These are phyloP conservation scores for Lentinula guzmanii DNA, from an alignment of 768 basidiomycete genomes.

Conservation along the genomic window DNA sequence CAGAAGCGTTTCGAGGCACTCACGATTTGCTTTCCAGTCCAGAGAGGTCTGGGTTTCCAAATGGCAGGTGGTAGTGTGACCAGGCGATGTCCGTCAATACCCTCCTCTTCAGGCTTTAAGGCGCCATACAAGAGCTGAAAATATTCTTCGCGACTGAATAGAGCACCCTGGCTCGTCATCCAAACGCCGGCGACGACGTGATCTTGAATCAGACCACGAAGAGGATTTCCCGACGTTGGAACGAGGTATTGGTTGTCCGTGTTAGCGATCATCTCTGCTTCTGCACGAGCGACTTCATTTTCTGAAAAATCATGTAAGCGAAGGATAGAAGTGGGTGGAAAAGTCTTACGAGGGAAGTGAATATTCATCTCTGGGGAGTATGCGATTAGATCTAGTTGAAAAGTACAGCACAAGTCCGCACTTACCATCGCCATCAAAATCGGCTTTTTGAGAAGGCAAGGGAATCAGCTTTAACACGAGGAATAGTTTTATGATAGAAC, in stretches of 20 bases:
- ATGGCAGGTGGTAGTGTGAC: slow-evolving; percentile 86
- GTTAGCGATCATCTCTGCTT: slow-evolving; percentile 91
- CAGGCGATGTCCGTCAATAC: slow-evolving; percentile 52
- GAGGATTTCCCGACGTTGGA: slow-evolving; percentile 95
- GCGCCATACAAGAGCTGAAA: slow-evolving; percentile 95
- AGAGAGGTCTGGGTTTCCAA: slow-evolving; percentile 84
- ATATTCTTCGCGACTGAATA: slow-evolving; percentile 94
- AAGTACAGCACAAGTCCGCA: neutral
- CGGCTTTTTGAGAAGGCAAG: slow-evolving; percentile 38
- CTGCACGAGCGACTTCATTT: slow-evolving; percentile 91
- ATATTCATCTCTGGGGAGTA: slow-evolving; percentile 91
- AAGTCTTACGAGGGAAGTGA: slow-evolving; percentile 86
- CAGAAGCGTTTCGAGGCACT: slow-evolving; percentile 19
- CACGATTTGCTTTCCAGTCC: slow-evolving; percentile 98
- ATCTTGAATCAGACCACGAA: slow-evolving; percentile 97
- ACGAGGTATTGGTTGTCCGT: slow-evolving; percentile 99
- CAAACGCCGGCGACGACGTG: slow-evolving; percentile 99
- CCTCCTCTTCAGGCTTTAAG: slow-evolving; percentile 81
- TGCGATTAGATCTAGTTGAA: slow-evolving; percentile 2
- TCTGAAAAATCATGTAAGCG: slow-evolving; percentile 40
- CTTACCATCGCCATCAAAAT: slow-evolving; percentile 89
- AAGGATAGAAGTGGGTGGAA: neutral
- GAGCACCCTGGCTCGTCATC: slow-evolving; percentile 95
- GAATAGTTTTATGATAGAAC: neutral
- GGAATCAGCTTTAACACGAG: slow-evolving; percentile 1